These are phyloP conservation scores for Beauveria bassiana DNA, from an alignment of 2,329 filamentous ascomycete genomes.

Conservation along the genomic window DNA sequence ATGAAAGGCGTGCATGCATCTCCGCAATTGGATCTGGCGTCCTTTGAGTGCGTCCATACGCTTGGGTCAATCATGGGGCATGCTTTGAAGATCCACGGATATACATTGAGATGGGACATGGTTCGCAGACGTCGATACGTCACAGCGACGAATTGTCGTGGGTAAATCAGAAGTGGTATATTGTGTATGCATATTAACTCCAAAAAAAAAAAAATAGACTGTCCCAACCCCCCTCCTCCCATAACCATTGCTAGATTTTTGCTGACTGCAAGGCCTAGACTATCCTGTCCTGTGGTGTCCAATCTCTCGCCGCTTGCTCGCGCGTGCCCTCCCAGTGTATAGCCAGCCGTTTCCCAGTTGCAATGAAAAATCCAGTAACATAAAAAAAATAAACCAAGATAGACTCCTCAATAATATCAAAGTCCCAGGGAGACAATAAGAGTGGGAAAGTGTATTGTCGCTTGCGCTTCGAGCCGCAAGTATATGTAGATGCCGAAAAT, in stretches of 20 bases:
- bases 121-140: not conserved
- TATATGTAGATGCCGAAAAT: not conserved
- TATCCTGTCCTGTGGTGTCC: constrained; percentile 7
- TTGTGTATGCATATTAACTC: not conserved
- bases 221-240: not conserved
- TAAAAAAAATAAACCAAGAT: not conserved
- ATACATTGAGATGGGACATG: not conserved
- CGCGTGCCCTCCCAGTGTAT: not conserved
- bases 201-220: not conserved
- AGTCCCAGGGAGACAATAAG: not conserved
- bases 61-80: not conserved
- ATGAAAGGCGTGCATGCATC: constrained; percentile 1
- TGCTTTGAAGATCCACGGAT: not conserved
- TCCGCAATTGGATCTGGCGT: constrained; percentile 2
- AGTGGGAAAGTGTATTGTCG: not conserved
- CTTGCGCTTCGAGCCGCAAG: not conserved
- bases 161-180: not conserved
- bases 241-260: not conserved
- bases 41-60: not conserved
- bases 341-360: not conserved
- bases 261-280: not conserved
- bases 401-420: not conserved
- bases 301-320: constrained; percentile 5
- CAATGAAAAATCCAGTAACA: not conserved
- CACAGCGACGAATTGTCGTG: not conserved